Evolutionary conservation across 2,329 filamentous ascomycete genomes (phyloP).

Genomic region (Lecanicillium sp.): DNA sequence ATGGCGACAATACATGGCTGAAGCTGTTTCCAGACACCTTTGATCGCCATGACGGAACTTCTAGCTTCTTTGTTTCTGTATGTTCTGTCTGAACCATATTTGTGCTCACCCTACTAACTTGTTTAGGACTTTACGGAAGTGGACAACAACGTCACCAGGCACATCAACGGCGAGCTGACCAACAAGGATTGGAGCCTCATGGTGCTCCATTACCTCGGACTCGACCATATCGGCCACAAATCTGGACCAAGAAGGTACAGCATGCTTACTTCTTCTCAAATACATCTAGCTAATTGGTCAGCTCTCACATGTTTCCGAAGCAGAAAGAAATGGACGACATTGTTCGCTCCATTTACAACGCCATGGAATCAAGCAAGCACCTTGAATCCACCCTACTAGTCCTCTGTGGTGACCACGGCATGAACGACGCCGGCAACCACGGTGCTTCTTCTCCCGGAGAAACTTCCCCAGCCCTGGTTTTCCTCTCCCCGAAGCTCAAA

Average conservation of each 20-base stretch:
- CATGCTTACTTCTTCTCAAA: background rate
- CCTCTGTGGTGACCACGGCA: constrained; percentile 91
- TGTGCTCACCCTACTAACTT: background rate
- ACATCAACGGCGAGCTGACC: constrained; percentile 68
- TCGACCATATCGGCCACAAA: constrained; percentile 98
- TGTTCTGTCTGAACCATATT: constrained; percentile 28
- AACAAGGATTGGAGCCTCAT: constrained; percentile 84
- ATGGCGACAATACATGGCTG: constrained; percentile 96
- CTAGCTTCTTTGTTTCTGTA: constrained; percentile 96
- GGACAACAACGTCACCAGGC: constrained; percentile 92
- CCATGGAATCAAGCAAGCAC: constrained; percentile 62
- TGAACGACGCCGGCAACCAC: constrained; percentile 98
- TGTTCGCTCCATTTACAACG: constrained; percentile 65
- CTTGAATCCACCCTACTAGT: constrained; percentile 74
- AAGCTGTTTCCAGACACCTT: constrained; percentile 92
- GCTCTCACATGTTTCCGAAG: constrained; percentile 86
- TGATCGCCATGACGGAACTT: constrained; percentile 80
- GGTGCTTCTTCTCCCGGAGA: constrained; percentile 90
- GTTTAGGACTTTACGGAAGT: constrained; percentile 90
- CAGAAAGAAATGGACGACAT: constrained; percentile 90
- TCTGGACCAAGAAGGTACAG: constrained; percentile 71
- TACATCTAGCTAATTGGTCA: constrained; percentile 22
- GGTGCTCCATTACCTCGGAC: constrained; percentile 89
- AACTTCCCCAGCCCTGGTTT: constrained; percentile 86
- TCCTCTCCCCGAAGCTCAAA: constrained; percentile 77